Percentiles rank a stretch among this genome's conserved stretches.
phyloP scores from a whole-genome alignment of 1,284 basidiomycete species.

The Boletus holoroseus region DNA sequence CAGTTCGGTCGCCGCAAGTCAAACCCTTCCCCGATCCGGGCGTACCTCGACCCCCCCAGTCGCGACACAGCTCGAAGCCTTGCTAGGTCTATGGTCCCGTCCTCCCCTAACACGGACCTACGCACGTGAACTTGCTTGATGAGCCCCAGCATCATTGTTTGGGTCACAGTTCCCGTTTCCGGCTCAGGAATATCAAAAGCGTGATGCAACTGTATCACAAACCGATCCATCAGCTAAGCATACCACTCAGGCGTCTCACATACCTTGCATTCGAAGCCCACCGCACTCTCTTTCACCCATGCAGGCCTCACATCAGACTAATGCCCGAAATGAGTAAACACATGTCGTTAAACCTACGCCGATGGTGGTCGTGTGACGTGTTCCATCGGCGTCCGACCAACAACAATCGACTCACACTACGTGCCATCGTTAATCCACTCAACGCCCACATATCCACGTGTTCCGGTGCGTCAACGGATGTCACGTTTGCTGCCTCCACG shows the following conservation, averaged over 20 bases:
- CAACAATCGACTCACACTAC: slow-evolving; percentile 46
- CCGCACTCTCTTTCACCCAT: slow-evolving; percentile 65
- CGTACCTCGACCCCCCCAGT: slow-evolving; percentile 60
- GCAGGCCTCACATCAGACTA: slow-evolving; percentile 54
- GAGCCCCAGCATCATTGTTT: slow-evolving; percentile 59
- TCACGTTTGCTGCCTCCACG: slow-evolving; percentile 66
- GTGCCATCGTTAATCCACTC: slow-evolving; percentile 60
- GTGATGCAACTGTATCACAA: slow-evolving; percentile 44
- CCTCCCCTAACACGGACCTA: slow-evolving; percentile 48
- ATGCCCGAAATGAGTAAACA: slow-evolving; percentile 14
- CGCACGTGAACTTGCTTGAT: slow-evolving; percentile 61
- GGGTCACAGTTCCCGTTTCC: slow-evolving; percentile 40
- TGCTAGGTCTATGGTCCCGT: slow-evolving; percentile 50
- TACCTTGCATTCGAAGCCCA: slow-evolving; percentile 70
- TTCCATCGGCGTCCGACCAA: slow-evolving; percentile 6
- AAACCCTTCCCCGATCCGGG: slow-evolving; percentile 50
- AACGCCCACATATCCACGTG: slow-evolving; percentile 69
- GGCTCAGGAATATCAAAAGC: slow-evolving; percentile 49
- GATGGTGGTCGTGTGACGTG: slow-evolving; percentile 17
- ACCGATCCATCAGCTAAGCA: slow-evolving; percentile 4
- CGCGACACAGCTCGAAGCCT: slow-evolving; percentile 60
- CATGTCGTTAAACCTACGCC: neutral
- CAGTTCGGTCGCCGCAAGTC: slow-evolving; percentile 55
- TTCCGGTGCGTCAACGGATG: slow-evolving; percentile 61
- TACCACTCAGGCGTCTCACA: slow-evolving; percentile 11